phyloP scores from a whole-genome alignment of 2,329 filamentous ascomycete species.

The Aspergillus awamori region DNA sequence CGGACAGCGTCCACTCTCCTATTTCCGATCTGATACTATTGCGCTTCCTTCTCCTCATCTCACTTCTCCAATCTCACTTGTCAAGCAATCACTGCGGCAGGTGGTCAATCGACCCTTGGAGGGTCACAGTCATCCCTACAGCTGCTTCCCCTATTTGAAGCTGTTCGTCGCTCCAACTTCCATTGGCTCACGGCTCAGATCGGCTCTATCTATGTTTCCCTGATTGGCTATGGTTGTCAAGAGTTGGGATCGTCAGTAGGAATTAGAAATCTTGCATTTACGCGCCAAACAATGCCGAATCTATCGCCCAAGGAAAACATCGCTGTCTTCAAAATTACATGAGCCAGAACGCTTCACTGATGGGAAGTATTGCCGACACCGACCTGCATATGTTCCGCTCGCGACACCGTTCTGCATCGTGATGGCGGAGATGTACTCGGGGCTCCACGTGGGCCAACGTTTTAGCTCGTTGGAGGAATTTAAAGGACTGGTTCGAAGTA shows the following conservation, averaged over 20 bases:
- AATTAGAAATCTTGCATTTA: not conserved
- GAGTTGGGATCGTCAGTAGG: not conserved
- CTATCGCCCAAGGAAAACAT: slow-evolving; percentile 5
- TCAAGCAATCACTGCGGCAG: not conserved
- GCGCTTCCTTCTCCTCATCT: not conserved
- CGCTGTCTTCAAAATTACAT: not conserved
- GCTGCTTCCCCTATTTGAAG: not conserved
- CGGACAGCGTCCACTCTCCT: slow-evolving; percentile 1
- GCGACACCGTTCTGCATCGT: slow-evolving; percentile 19
- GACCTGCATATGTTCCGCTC: slow-evolving; percentile 19
- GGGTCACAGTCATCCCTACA: not conserved
- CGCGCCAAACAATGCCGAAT: slow-evolving; percentile 19
- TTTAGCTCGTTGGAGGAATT: slow-evolving; percentile 45
- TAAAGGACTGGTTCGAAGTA: slow-evolving; percentile 42
- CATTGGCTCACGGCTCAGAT: not conserved
- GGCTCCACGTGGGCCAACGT: slow-evolving; percentile 43
- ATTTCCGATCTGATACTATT: not conserved
- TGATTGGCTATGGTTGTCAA: not conserved
- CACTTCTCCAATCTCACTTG: not conserved
- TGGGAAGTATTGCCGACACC: slow-evolving; percentile 27
- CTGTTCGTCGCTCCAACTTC: not conserved
- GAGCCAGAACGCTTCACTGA: slow-evolving; percentile 23
- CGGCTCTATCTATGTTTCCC: slow-evolving; percentile 5
- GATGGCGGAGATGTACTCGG: slow-evolving; percentile 45
- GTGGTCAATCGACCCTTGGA: slow-evolving; percentile 1